Base-by-base conservation (phyloP, 768 basidiomycete genomes). In the Panus rudis region DNA sequence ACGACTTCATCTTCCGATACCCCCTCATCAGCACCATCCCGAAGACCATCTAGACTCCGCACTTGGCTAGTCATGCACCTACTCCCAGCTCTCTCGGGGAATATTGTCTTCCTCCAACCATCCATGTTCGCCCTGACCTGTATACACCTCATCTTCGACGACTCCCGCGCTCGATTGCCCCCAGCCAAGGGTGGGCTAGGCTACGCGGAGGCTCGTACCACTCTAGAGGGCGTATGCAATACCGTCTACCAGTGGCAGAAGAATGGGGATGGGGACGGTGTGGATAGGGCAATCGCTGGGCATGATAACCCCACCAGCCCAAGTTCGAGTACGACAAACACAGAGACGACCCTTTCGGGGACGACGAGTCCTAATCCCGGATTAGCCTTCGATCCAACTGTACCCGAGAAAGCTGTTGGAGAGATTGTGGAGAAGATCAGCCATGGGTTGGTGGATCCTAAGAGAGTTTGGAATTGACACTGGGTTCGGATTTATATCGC, bases 101-200 rank as follows among this genome's bases (percentile, higher is more conserved):
- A 68, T 42, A 44, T 68, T 34, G 46, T 65, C 20, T 59, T 58
- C 50, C 57, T 70, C 34, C 68, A 69, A 47, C 68, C 68, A 11
- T 61, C 68, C 3, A 47, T 64, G 46, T 67, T 62, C 51, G 54
- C 51, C 25, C 56, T 70, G 17, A 55, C 59, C 12, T 48, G 51
- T 39, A 52, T 63, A 23, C 68, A 70, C 50, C 53, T 69, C 25
- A 47, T 64, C 26, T 64, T 67, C 50, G 64, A 69, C 50, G 66
- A 68, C 51, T 63, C 67, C 33, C 58, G 63, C 19, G 68, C 68
- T 10, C 58, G 64, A 7, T 41, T 51, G 31, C 27, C 61, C 12
- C 63, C 65, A 1, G 54, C 50, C 35, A 46, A 57, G 27, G 68
- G 68, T 23, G 68, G 68, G 33, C 55, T 70, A 4, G 68, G 67